Conservation (phyloP, 139 green algal genomes). For the Penium margaritaceum region DNA sequence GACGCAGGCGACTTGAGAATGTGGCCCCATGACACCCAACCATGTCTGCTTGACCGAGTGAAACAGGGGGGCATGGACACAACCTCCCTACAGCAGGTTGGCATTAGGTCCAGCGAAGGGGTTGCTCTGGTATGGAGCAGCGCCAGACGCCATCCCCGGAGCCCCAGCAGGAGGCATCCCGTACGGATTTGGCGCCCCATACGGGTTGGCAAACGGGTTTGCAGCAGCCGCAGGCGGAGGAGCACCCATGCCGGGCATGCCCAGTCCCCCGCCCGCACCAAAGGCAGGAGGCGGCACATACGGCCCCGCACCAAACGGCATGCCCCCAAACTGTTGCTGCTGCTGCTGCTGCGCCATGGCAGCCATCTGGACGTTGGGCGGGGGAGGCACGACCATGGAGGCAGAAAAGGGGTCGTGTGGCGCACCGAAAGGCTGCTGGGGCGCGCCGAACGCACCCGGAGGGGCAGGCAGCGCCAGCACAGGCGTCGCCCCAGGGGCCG, state of each 20-base stretch:
- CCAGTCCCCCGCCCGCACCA: neutral
- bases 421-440: too few relatives aligned
- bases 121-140: slow-evolving; percentile 5
- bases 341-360: slow-evolving; percentile 35
- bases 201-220: slow-evolving; percentile 28
- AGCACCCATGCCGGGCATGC: neutral
- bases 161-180: too few relatives aligned
- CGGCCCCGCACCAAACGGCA: neutral
- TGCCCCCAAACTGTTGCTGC: neutral
- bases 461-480: too few relatives aligned
- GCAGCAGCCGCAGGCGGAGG: neutral
- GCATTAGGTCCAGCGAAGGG: slow-evolving; percentile 26
- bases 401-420: too few relatives aligned
- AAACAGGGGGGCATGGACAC: too few relatives aligned
- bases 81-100: slow-evolving; percentile 32
- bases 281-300: neutral
- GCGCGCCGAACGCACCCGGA: too few relatives aligned
- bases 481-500: too few relatives aligned
- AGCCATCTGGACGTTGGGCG: slow-evolving; percentile 39
- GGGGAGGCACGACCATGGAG: slow-evolving; percentile 21
- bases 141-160: neutral
- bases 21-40: too few relatives aligned
- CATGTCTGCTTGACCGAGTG: too few relatives aligned
- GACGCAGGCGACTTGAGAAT: too few relatives aligned
- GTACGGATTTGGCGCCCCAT: neutral